A percentile compares a stretch with the other conserved stretches of the same genome.
phyloP scores from a whole-genome alignment of 345 rosid species.

The Bretschneidera sinensis region DNA sequence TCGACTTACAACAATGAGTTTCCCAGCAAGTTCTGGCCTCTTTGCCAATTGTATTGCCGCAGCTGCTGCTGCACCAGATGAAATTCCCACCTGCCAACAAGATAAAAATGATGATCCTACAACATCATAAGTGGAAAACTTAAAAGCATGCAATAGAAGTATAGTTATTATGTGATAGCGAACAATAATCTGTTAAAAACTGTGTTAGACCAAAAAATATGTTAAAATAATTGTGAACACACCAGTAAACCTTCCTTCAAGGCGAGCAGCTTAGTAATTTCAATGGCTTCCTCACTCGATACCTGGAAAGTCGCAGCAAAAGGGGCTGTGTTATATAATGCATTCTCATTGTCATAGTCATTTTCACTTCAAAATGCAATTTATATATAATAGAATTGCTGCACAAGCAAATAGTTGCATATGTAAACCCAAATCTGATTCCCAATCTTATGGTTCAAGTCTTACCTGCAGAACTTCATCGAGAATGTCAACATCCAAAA shows the following conservation, averaged over 20 bases:
- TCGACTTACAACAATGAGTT: constrained; percentile 49
- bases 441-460: background rate
- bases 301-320: constrained; percentile 25
- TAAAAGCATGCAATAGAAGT: background rate
- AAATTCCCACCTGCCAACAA: constrained; percentile 44
- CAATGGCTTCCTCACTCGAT: constrained; percentile 48
- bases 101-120: too few relatives aligned
- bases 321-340: background rate
- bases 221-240: background rate
- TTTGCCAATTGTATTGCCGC: constrained; percentile 48
- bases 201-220: too few relatives aligned
- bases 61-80: constrained; percentile 55
- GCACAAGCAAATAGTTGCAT: too few relatives aligned
- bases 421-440: too few relatives aligned
- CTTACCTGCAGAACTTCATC: constrained; percentile 52
- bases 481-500: constrained; percentile 38
- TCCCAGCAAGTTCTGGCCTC: constrained; percentile 50
- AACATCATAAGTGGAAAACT: too few relatives aligned
- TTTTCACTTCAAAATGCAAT: background rate
- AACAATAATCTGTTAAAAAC: too few relatives aligned
- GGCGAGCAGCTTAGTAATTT: constrained; percentile 43
- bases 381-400: background rate
- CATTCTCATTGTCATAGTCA: background rate
- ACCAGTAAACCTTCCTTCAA: constrained; percentile 53
- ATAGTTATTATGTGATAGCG: background rate